Percentiles rank a stretch among this genome's conserved stretches.
These are phyloP conservation scores for Saccharomyces hybrid DNA, from an alignment of 1,139 yeast genomes.

Conservation along the genomic window DNA sequence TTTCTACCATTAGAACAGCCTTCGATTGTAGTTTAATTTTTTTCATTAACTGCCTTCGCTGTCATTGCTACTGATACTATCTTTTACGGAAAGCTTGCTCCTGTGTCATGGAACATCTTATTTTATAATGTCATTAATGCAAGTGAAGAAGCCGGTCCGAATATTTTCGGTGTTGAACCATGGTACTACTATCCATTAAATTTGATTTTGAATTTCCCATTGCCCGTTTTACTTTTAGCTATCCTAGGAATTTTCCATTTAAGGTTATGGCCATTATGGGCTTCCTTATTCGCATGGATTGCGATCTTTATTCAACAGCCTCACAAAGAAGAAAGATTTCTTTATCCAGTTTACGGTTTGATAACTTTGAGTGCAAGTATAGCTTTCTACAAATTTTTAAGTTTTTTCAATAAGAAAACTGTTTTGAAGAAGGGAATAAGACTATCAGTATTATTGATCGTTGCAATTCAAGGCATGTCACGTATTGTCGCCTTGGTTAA, in stretches of 20 bases:
- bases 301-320: slow-evolving; percentile 65
- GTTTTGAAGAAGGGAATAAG: slow-evolving; percentile 11
- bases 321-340: slow-evolving; percentile 87
- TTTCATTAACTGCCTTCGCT: slow-evolving; percentile 31
- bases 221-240: slow-evolving; percentile 32
- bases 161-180: slow-evolving; percentile 88
- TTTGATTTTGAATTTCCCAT: slow-evolving; percentile 62
- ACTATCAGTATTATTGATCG: slow-evolving; percentile 6
- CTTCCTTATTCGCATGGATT: slow-evolving; percentile 58
- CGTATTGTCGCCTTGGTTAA: slow-evolving; percentile 43
- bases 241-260: slow-evolving; percentile 24
- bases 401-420: slow-evolving; percentile 9
- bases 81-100: slow-evolving; percentile 54
- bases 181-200: slow-evolving; percentile 64
- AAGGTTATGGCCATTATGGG: slow-evolving; percentile 30
- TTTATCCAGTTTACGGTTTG: slow-evolving; percentile 77
- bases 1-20: slow-evolving; percentile 25
- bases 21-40: slow-evolving; percentile 32
- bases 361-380: slow-evolving; percentile 59
- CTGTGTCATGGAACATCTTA: slow-evolving; percentile 79
- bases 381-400: slow-evolving; percentile 34
- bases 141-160: slow-evolving; percentile 68
- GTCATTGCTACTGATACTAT: slow-evolving; percentile 50
- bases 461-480: slow-evolving; percentile 29
- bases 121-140: slow-evolving; percentile 74